Evolutionary conservation across 768 basidiomycete species (phyloP).

Genomic region (Leucosporidium scottii): DNA sequence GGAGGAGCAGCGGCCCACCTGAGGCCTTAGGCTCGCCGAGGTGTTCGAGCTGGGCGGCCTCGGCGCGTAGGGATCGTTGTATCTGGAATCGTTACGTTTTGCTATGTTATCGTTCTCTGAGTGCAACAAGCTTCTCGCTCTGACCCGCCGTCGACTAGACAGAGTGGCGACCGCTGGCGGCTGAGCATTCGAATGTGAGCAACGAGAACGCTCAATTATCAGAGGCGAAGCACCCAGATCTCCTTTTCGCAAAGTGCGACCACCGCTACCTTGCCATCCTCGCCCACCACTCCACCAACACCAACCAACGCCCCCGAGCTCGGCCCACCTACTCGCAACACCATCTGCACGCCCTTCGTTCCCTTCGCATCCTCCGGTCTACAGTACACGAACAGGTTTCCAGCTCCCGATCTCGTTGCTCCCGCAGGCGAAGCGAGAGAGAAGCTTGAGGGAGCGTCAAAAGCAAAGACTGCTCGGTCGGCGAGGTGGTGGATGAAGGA

Average conservation of each 20-base stretch:
- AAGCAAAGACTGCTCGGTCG: slow-evolving; percentile 50
- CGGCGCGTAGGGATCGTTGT: too few species aligned
- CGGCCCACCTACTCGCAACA: slow-evolving; percentile 21
- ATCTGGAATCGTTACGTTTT: too few species aligned
- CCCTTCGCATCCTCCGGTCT: slow-evolving; percentile 6
- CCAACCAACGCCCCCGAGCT: slow-evolving; percentile 25
- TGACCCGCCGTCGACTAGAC: too few species aligned
- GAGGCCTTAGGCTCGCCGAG: too few species aligned
- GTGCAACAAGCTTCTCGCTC: too few species aligned
- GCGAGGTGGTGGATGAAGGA: slow-evolving; percentile 73
- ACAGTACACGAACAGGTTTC: slow-evolving; percentile 32
- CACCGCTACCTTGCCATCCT: slow-evolving; percentile 2
- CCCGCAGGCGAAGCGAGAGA: background rate
- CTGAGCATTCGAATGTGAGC: too few species aligned
- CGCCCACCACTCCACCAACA: slow-evolving; percentile 13
- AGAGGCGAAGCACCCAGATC: background rate
- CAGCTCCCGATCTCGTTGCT: slow-evolving; percentile 1
- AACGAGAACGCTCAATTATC: too few species aligned
- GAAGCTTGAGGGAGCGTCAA: slow-evolving; percentile 22
- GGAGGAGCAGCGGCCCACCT: too few species aligned
- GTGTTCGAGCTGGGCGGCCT: too few species aligned
- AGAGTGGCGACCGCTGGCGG: too few species aligned
- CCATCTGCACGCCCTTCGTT: slow-evolving; percentile 21
- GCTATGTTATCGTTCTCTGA: too few species aligned
- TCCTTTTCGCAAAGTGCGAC: slow-evolving; percentile 31